A percentile compares a stretch with the other conserved stretches of the same genome.
Evolutionary conservation across 2,329 filamentous ascomycete species (phyloP).

Genomic region (Cyclaneusma minus): DNA sequence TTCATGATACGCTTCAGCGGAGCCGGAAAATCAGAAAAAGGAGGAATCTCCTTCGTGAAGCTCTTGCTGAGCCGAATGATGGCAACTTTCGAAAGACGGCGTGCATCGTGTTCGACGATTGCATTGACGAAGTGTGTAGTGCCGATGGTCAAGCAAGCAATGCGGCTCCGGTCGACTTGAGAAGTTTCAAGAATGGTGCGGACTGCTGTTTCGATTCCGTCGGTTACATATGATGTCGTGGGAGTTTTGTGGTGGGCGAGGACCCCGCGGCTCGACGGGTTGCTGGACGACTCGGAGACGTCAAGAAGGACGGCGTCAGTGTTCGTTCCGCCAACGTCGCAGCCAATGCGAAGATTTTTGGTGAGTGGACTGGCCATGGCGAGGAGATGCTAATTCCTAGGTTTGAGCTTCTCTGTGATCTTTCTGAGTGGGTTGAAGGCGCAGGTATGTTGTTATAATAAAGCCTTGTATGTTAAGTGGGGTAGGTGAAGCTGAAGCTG

Average conservation of each 20-base stretch:
- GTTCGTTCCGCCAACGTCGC: constrained; percentile 24
- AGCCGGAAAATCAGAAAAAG: constrained; percentile 31
- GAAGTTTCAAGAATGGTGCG: constrained; percentile 8
- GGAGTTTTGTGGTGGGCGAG: constrained; percentile 11
- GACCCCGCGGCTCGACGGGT: constrained; percentile 1
- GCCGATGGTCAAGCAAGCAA: constrained; percentile 12
- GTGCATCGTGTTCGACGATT: constrained; percentile 31
- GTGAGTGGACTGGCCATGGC: constrained; percentile 1
- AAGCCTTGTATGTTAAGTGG: too few relatives aligned
- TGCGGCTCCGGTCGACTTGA: constrained; percentile 5
- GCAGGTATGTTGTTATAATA: too few relatives aligned
- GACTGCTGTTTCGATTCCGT: constrained; percentile 11
- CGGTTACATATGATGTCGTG: constrained; percentile 19
- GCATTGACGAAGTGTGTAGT: constrained; percentile 35
- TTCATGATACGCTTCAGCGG: constrained; percentile 28
- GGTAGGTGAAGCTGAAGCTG: too few relatives aligned
- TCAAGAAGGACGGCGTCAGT: constrained; percentile 20
- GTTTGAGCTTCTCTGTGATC: too few relatives aligned
- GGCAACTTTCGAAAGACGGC: constrained; percentile 32
- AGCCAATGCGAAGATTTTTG: constrained; percentile 13
- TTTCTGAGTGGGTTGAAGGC: too few relatives aligned
- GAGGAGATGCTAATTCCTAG: too few relatives aligned
- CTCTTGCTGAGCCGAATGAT: constrained; percentile 32
- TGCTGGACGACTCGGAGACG: too few relatives aligned
- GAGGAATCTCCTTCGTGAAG: constrained; percentile 31